phyloP scores from a whole-genome alignment of 768 basidiomycete genomes.

The Filobasidium wieringae region DNA sequence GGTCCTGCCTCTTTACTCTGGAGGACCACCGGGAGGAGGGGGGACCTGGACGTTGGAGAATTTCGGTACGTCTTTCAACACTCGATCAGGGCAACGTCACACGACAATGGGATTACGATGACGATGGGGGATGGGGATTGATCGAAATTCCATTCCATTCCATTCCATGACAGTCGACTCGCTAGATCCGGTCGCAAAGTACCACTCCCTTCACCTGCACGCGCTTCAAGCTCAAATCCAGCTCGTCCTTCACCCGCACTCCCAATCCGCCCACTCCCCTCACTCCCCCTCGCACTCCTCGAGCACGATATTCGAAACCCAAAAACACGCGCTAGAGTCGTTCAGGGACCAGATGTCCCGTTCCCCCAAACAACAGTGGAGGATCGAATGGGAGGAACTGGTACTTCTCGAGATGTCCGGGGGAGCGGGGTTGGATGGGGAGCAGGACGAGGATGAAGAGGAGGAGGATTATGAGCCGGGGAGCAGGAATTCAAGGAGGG shows the following conservation, averaged over 20 bases:
- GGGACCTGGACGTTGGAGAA: slow-evolving; percentile 5
- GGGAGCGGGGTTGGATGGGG: neutral
- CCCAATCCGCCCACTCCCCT: neutral
- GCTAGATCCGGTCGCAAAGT: neutral
- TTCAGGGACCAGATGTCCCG: neutral
- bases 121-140: too few relatives aligned
- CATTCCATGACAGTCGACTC: slow-evolving; percentile 1
- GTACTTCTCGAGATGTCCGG: slow-evolving; percentile 1
- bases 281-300: neutral
- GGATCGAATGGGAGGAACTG: slow-evolving; percentile 1
- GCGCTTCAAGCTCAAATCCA: neutral
- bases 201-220: neutral
- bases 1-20: neutral
- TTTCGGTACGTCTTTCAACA: neutral
- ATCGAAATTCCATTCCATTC: too few relatives aligned
- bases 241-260: neutral
- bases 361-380: neutral
- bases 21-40: too few relatives aligned
- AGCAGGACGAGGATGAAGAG: neutral
- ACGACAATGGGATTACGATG: neutral
- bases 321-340: neutral
- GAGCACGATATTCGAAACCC: neutral
- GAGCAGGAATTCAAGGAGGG: too few relatives aligned
- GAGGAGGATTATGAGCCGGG: too few relatives aligned
- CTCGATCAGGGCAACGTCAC: neutral